Base-by-base conservation (phyloP, 2,329 filamentous ascomycete genomes). In the Huntiella omanensis region DNA sequence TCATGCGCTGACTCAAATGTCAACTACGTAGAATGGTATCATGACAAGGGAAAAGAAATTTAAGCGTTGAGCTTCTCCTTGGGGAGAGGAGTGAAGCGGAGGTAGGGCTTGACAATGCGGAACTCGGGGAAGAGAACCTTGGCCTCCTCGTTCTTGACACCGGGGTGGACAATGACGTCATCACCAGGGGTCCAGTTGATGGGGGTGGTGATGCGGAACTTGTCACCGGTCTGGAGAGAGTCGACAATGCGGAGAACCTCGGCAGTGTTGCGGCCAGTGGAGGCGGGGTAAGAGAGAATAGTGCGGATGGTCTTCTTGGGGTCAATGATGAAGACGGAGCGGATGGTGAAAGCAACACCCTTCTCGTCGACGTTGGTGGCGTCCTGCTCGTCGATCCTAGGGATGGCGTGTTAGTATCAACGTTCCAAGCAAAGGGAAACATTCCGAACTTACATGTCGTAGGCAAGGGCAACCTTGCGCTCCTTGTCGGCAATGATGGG, bases 301-400 rank as follows among this genome's bases (percentile, higher is more conserved):
- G 87, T 77, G 56, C 87, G 80, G 66, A 94, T 91, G 63, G 80
- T 88, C 78, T 93, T 94, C 64, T 75, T 77, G 53, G 86, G 86
- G 69, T 94, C 86, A 62, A 94, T 91, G 66, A 94, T 71, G 72
- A 92, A 94, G 60, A 94, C 87, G 55, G 82, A 85, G 58, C 87
- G 84, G 66, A 95, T 93, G 56, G 87, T 94, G 67, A 93, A 88
- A 48, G 86, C 85, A 55, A 88, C 82, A 55, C 80, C 80, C 73
- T 84, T 84, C 57, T 71, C 63, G 62, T 86, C 81, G 49, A 86
- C 78, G 65, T 86, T 86, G 67, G 77, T 82, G 56, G 77, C 73
- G 62, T 86, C 82, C 62, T 85, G 80, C 66, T 82, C 73, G 66
- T 86, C 81, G 57, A 87, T 69, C 73, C 73, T 77, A 55, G 13